Evolutionary conservation across 1,284 basidiomycete genomes (phyloP).

Genomic region (Cutaneotrichosporon cutaneum): DNA sequence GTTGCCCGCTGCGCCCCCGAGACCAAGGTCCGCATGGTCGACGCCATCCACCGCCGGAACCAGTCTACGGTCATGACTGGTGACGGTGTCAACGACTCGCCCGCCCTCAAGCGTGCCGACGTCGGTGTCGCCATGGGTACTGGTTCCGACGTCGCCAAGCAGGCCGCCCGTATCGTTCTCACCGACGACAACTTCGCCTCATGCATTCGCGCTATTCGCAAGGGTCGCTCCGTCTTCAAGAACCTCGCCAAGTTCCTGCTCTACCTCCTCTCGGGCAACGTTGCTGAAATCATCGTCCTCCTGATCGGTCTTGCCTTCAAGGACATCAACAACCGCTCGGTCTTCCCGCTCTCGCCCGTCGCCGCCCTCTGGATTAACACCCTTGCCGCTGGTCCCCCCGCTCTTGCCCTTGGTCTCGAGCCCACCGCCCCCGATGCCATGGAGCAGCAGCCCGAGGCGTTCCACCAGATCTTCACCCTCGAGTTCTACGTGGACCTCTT

Average conservation of each 20-base stretch:
- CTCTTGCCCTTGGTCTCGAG: slow-evolving; percentile 65
- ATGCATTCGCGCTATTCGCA: slow-evolving; percentile 65
- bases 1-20: slow-evolving; percentile 61
- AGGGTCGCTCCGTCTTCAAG: slow-evolving; percentile 61
- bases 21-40: slow-evolving; percentile 61
- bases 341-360: slow-evolving; percentile 68
- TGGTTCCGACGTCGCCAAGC: slow-evolving; percentile 67
- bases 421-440: slow-evolving; percentile 61
- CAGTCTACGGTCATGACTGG: slow-evolving; percentile 55
- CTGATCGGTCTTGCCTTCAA: slow-evolving; percentile 69
- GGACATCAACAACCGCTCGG: slow-evolving; percentile 59
- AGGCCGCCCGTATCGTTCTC: slow-evolving; percentile 63
- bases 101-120: slow-evolving; percentile 60
- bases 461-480: slow-evolving; percentile 60
- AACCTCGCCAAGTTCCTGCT: slow-evolving; percentile 55
- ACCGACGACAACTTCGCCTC: slow-evolving; percentile 72
- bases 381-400: slow-evolving; percentile 59
- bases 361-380: slow-evolving; percentile 63
- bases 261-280: slow-evolving; percentile 61
- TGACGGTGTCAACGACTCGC: slow-evolving; percentile 62
- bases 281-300: slow-evolving; percentile 62
- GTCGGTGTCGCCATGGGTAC: slow-evolving; percentile 71
- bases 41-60: slow-evolving; percentile 59
- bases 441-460: slow-evolving; percentile 59
- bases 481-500: slow-evolving; percentile 60